These are phyloP conservation scores for Xerophyta viscosa DNA, from an alignment of 106 monocot species.

Conservation along the genomic window DNA sequence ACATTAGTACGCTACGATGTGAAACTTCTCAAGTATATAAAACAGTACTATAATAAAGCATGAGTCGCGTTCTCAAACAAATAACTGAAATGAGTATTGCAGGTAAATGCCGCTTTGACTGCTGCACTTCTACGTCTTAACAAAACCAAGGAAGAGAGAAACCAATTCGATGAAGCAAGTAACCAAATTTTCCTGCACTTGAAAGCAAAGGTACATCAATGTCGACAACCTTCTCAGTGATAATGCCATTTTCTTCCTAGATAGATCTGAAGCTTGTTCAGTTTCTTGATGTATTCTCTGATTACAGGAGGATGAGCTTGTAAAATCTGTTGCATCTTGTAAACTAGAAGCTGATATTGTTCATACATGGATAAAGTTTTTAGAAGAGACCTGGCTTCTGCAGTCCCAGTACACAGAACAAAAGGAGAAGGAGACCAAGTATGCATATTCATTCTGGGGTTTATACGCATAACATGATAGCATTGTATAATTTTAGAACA, in stretches of 20 bases:
- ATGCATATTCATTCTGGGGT: slow-evolving; percentile 1
- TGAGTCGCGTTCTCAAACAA: no score
- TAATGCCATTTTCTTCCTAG: neutral
- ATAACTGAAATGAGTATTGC: slow-evolving; percentile 5
- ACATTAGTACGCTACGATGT: no score
- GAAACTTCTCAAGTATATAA: no score
- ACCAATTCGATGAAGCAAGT: slow-evolving; percentile 96
- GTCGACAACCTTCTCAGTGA: no score
- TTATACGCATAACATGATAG: no score
- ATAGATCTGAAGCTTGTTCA: neutral
- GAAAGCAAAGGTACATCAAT: slow-evolving; percentile 65
- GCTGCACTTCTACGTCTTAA: slow-evolving; percentile 52
- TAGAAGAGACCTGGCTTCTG: slow-evolving; percentile 87
- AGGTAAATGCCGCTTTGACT: slow-evolving; percentile 67
- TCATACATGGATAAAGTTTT: slow-evolving; percentile 80
- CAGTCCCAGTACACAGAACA: slow-evolving; percentile 50
- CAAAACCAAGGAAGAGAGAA: slow-evolving; percentile 91
- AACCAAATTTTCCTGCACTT: slow-evolving; percentile 74
- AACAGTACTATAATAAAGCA: no score
- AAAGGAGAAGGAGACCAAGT: slow-evolving; percentile 74
- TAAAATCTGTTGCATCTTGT: slow-evolving; percentile 72
- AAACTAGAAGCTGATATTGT: slow-evolving; percentile 81
- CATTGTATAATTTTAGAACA: no score
- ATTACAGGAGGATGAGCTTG: slow-evolving; percentile 81
- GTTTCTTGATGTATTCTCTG: neutral